Percentiles rank a stretch among this genome's conserved stretches.
These are phyloP conservation scores for Phaeosphaeriaceae sp. DNA, from an alignment of 2,329 filamentous ascomycete genomes.

Conservation along the genomic window DNA sequence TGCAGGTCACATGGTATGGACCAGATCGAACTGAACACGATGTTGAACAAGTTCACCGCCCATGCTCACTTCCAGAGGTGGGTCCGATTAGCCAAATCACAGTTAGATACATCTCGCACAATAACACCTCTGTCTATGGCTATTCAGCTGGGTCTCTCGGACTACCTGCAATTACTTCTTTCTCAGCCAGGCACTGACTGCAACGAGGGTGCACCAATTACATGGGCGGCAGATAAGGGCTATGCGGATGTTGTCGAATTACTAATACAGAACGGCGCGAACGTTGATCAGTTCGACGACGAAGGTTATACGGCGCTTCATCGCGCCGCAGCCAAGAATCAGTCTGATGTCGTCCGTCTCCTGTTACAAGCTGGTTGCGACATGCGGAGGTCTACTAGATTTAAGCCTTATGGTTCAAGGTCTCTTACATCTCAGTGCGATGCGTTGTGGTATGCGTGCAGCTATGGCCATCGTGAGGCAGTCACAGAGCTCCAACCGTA, in stretches of 20 bases:
- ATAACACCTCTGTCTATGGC: slow-evolving; percentile 17
- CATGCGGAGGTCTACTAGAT: slow-evolving; percentile 31
- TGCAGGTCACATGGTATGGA: not conserved
- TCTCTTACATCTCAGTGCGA: not conserved
- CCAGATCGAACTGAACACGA: slow-evolving; percentile 7
- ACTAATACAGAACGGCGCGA: slow-evolving; percentile 25
- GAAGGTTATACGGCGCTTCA: slow-evolving; percentile 21
- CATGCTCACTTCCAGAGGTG: not conserved
- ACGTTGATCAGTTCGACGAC: slow-evolving; percentile 21
- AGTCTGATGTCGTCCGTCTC: slow-evolving; percentile 31
- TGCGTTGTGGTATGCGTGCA: not conserved
- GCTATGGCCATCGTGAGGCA: slow-evolving; percentile 2
- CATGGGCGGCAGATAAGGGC: slow-evolving; percentile 13
- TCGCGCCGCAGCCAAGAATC: slow-evolving; percentile 14
- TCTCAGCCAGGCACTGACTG: not conserved
- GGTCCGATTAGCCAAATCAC: not conserved
- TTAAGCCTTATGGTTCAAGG: not conserved
- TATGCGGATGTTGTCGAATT: slow-evolving; percentile 10
- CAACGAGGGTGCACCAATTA: not conserved
- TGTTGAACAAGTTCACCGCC: slow-evolving; percentile 6
- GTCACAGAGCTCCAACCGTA: slow-evolving; percentile 13
- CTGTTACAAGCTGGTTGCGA: slow-evolving; percentile 48
- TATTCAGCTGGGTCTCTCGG: slow-evolving; percentile 7
- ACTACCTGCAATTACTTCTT: not conserved
- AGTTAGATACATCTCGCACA: not conserved